Evolutionary conservation across 352 stramenopile species (phyloP).

Genomic region (Pythium periplocum): DNA sequence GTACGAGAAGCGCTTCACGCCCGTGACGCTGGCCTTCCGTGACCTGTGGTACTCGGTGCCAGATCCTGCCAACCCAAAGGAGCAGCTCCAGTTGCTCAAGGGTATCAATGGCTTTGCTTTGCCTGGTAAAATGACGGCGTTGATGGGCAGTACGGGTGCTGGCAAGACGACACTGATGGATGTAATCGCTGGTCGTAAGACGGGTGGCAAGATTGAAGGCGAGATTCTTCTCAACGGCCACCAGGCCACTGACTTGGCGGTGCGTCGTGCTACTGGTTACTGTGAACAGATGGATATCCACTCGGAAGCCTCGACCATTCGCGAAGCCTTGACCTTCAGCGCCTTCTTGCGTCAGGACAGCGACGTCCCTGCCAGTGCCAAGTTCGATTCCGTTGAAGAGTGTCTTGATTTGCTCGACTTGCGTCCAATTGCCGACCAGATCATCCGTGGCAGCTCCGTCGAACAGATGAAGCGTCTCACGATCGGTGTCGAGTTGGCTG

Average conservation of each 20-base stretch:
- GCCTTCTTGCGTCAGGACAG: constrained; percentile 52
- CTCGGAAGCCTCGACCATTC: constrained; percentile 3
- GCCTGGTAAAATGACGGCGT: no score
- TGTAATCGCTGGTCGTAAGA: no score
- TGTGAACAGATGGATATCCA: constrained; percentile 11
- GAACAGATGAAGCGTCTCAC: constrained; percentile 33
- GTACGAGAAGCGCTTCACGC: no score
- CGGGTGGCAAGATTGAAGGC: no score
- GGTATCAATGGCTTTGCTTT: no score
- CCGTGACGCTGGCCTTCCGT: no score
- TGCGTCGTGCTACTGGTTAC: constrained; percentile 18
- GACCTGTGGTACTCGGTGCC: no score
- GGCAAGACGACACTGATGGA: no score
- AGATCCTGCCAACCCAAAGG: no score
- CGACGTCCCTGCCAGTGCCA: constrained; percentile 20
- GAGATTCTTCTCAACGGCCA: constrained; percentile 13
- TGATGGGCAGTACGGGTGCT: no score
- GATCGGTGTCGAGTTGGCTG: constrained; percentile 85
- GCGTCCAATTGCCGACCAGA: constrained; percentile 22
- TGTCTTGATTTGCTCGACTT: constrained; percentile 32
- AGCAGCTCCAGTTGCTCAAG: no score
- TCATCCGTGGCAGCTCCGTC: constrained; percentile 21
- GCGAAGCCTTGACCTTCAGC: constrained; percentile 46
- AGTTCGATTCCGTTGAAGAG: constrained; percentile 30
- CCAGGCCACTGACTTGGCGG: constrained; percentile 9